Percentiles rank a stretch among this genome's conserved stretches.
phyloP scores from a whole-genome alignment of 139 green algal genomes.

The Diplosphaera chodatii region DNA sequence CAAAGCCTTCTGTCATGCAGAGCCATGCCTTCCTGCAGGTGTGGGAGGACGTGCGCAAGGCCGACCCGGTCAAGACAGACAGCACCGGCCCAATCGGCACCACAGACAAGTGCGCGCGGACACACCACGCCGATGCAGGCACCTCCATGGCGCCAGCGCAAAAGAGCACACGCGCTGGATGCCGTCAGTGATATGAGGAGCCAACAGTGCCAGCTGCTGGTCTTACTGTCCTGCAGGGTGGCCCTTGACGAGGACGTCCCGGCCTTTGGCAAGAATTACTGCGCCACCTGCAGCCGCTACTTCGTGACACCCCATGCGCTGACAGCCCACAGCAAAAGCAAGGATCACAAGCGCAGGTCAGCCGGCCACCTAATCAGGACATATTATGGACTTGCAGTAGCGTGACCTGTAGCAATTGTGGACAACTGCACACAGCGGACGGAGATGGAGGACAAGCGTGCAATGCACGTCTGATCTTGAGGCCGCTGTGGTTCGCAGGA shows the following conservation, averaged over 20 bases:
- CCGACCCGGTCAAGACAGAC: constrained; percentile 45
- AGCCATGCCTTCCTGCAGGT: constrained; percentile 35
- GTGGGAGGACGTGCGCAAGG: constrained; percentile 72
- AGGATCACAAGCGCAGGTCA: constrained; percentile 65
- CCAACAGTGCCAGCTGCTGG: background rate
- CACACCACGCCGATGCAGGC: too few species aligned
- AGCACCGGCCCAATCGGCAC: constrained; percentile 63
- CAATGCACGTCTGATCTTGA: background rate
- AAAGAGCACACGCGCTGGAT: too few species aligned
- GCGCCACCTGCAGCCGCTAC: constrained; percentile 56
- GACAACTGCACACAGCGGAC: too few species aligned
- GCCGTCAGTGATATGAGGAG: too few species aligned
- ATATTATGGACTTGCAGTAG: too few species aligned
- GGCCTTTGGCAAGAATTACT: constrained; percentile 59
- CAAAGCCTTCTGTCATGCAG: too few species aligned
- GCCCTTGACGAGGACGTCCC: constrained; percentile 74
- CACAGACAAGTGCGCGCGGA: constrained; percentile 41
- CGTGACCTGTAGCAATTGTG: too few species aligned
- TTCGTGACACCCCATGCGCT: constrained; percentile 53
- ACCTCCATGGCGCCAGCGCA: too few species aligned
- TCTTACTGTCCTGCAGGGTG: constrained; percentile 32
- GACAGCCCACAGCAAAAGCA: constrained; percentile 51
- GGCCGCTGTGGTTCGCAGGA: constrained; percentile 11
- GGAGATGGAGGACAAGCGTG: too few species aligned
- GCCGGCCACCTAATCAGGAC: too few species aligned